Conservation (phyloP, 345 rosid species). For the Eucalyptus erythrocorys region DNA sequence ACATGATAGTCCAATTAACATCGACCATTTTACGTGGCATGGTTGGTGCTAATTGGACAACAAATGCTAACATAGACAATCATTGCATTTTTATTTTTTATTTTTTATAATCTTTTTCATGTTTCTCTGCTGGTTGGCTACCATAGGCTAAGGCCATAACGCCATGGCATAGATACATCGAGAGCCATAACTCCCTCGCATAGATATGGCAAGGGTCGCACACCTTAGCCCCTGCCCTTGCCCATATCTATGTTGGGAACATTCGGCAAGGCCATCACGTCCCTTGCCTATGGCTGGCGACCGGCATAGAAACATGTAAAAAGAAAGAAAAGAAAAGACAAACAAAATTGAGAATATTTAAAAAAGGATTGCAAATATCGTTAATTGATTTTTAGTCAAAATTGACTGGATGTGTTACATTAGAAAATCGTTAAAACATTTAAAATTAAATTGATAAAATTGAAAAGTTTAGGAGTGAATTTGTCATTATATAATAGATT, state of each 20-base stretch:
- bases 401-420: not conserved
- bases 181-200: not conserved
- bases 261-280: not conserved
- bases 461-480: not conserved
- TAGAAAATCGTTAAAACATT: not conserved
- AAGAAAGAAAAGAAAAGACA: not conserved
- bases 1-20: not conserved
- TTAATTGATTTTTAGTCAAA: not conserved
- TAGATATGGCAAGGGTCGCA: not conserved
- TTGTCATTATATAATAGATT: not conserved
- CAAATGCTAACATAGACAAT: fast-evolving
- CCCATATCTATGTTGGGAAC: not conserved
- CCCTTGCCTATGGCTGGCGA: not conserved
- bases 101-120: not conserved
- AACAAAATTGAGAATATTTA: not conserved
- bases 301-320: not conserved
- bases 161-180: not conserved
- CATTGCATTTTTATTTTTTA: not conserved
- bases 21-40: fast-evolving
- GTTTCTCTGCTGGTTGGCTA: fast-evolving
- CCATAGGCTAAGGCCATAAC: not conserved
- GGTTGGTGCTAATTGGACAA: fast-evolving
- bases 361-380: not conserved
- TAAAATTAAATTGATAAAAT: not conserved
- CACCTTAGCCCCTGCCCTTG: not conserved